Conservation (phyloP, 108 stramenopile genomes). For the Bacterosira constricta region DNA sequence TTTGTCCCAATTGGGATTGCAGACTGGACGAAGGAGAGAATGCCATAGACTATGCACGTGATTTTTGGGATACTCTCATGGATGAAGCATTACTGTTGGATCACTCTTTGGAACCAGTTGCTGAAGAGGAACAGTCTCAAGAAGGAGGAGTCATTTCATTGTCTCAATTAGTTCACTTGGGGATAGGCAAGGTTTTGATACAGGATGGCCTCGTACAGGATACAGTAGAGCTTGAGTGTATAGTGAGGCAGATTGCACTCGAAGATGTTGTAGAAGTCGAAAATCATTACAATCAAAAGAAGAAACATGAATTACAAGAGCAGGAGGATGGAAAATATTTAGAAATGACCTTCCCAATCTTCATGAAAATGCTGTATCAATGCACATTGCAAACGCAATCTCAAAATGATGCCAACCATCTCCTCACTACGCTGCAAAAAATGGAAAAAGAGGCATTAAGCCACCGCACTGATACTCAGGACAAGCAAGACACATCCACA, state of each 20-base stretch:
- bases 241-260: constrained; percentile 3
- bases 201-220: constrained; percentile 14
- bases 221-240: constrained; percentile 12
- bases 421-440: neutral
- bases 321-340: neutral
- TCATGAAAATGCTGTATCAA: constrained; percentile 28
- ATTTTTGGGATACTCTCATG: constrained; percentile 28
- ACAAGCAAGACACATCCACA: constrained; percentile 15
- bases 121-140: neutral
- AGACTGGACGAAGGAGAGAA: neutral
- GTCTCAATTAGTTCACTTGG: constrained; percentile 15
- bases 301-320: neutral
- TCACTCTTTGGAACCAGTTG: constrained; percentile 9
- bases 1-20: constrained; percentile 32
- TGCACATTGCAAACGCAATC: neutral
- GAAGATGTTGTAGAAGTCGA: constrained; percentile 5
- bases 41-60: constrained; percentile 29
- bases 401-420: neutral
- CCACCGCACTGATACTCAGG: neutral
- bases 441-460: constrained; percentile 13
- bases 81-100: constrained; percentile 34
- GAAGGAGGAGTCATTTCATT: constrained; percentile 45
- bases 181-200: constrained; percentile 19
- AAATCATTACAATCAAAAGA: neutral
- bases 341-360: constrained; percentile 32